A percentile compares a stretch with the other conserved stretches of the same genome.
Conservation (phyloP, 805 yeast genomes). For the Candida anglica region DNA sequence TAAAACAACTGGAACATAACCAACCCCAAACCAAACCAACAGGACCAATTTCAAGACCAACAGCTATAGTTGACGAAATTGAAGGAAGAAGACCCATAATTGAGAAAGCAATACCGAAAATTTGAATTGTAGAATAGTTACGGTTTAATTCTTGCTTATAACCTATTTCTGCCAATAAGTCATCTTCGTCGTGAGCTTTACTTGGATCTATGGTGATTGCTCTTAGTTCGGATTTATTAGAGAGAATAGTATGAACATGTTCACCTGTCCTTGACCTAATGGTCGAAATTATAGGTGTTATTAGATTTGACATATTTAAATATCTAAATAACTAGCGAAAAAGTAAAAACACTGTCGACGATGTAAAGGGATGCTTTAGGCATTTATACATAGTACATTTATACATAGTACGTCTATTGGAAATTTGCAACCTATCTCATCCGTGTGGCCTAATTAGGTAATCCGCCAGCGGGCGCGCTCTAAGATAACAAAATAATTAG, state of each 20-base stretch:
- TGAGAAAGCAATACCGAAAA: constrained; percentile 46
- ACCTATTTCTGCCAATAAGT: constrained; percentile 51
- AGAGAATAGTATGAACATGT: constrained; percentile 9
- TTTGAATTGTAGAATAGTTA: constrained; percentile 43
- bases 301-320: no score
- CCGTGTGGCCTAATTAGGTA: no score
- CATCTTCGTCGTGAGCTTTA: constrained; percentile 15
- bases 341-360: no score
- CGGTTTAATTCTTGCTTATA: constrained; percentile 29
- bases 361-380: no score
- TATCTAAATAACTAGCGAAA: no score
- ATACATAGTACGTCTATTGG: no score
- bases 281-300: no score
- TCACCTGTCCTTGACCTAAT: constrained; percentile 8
- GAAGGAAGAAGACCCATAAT: constrained; percentile 33
- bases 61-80: constrained; percentile 20
- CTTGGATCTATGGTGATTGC: constrained; percentile 2
- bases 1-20: constrained; percentile 20
- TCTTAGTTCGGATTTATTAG: constrained; percentile 17
- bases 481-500: no score
- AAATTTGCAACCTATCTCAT: no score
- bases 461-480: no score
- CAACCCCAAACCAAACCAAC: constrained; percentile 30
- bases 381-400: no score
- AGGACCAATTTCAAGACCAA: constrained; percentile 24